Evolutionary conservation across 2,329 filamentous ascomycete genomes (phyloP).

Genomic region (Gaeumannomyces tritici): DNA sequence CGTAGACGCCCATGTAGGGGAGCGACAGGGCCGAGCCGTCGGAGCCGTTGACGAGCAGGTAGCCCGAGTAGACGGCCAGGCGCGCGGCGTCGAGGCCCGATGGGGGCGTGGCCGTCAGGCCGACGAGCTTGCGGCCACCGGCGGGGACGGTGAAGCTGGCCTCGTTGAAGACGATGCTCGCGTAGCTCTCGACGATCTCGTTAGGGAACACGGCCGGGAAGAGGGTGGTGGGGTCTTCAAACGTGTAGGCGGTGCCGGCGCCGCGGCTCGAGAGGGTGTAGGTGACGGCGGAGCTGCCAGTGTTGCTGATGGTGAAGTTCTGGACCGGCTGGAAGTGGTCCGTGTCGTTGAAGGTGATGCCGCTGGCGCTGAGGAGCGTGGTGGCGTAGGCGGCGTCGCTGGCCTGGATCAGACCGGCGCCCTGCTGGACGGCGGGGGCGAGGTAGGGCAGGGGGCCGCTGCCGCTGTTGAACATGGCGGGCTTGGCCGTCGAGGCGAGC

Average conservation of each 20-base stretch:
- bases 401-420: constrained; percentile 49
- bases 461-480: constrained; percentile 38
- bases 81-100: constrained; percentile 23
- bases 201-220: constrained; percentile 34
- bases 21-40: constrained; percentile 27
- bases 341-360: constrained; percentile 55
- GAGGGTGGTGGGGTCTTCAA: constrained; percentile 18
- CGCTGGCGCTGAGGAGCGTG: constrained; percentile 42
- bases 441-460: constrained; percentile 24
- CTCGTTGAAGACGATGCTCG: constrained; percentile 30
- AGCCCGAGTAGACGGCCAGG: constrained; percentile 38
- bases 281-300: constrained; percentile 33
- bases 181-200: constrained; percentile 28
- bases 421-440: constrained; percentile 50
- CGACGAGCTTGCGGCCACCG: constrained; percentile 32
- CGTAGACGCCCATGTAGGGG: constrained; percentile 29
- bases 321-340: constrained; percentile 39
- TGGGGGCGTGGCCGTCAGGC: constrained; percentile 34
- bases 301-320: constrained; percentile 48
- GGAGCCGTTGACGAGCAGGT: constrained; percentile 32
- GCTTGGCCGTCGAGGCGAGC: constrained; percentile 38
- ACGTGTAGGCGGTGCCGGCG: constrained; percentile 45
- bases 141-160: constrained; percentile 32
- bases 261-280: constrained; percentile 42
- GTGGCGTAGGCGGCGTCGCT: constrained; percentile 47